Base-by-base conservation (phyloP, 1,284 basidiomycete species). In the Ceratobasidium papillatum region DNA sequence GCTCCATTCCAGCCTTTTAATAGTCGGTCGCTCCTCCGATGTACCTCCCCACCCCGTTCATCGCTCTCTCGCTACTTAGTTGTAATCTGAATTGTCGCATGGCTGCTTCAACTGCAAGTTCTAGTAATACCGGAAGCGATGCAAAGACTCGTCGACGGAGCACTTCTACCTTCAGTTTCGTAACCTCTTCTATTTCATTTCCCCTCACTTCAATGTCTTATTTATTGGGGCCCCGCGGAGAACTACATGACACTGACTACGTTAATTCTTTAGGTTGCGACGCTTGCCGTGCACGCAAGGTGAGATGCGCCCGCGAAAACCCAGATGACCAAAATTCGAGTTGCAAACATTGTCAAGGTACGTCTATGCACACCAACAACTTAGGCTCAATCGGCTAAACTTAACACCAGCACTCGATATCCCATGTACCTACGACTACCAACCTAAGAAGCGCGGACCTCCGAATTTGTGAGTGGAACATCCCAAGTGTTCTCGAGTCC, bases 401-500 rank as follows among this genome's bases (percentile, higher is more conserved):
- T 95, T 93, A 81, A 86, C 59, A 14, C 19, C 90, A 78, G 88
- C 92, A 1, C 88, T 95, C 54, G 91, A 89, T 43, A 92, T 95
- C 74, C 87, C 90, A 14, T 95, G 94, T 81, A 95, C 93, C 0
- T 96, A 95, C 79, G 92, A 95, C 79, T 95, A 95, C 81, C 92
- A 93, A 82, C 94, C 94, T 19, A 95, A 94, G 86, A 95, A 95
- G 82, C 86, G 94, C 74, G 94, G 94, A 0, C 94, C 94, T 3
- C 94, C 94, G 0, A 95, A 95, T 82, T 85, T 95, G 92, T 95
- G 81, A 83, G 89, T 85, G 30, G 43, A 38, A 72, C 51, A 27
- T 22, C 75, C 49, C 59, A 56, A 68, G 30, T 17, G 32, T 36
- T 45, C 52, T 58, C 27, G 52, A 27, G 49, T 41, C 66, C 52